A percentile compares a stretch with the other conserved stretches of the same genome.
phyloP scores from a whole-genome alignment of 2,329 filamentous ascomycete species.

The Ophiostoma ips region DNA sequence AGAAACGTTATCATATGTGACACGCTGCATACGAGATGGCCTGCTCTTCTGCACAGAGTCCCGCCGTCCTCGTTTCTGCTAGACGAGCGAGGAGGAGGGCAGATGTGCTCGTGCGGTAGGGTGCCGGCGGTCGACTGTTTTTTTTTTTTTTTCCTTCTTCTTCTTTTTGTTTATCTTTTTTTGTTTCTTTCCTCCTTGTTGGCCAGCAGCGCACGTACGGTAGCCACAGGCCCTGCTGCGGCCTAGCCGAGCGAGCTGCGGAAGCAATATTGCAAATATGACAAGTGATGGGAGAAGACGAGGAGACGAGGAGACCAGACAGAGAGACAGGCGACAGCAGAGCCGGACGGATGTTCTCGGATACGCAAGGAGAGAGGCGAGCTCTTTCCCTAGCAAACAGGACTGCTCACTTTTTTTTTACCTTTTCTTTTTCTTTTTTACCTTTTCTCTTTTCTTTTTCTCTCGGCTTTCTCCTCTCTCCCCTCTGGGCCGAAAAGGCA shows the following conservation, averaged over 20 bases:
- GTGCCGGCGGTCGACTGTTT: too few relatives aligned
- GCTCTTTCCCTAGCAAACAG: not conserved
- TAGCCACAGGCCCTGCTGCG: not conserved
- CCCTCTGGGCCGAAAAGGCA: slow-evolving; percentile 3
- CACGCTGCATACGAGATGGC: not conserved
- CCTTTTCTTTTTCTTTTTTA: not conserved
- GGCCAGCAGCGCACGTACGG: not conserved
- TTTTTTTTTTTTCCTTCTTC: too few relatives aligned
- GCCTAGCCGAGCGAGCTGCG: not conserved
- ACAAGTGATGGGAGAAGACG: not conserved
- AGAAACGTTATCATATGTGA: not conserved
- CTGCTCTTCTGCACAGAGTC: too few relatives aligned
- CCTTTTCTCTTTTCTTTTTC: not conserved
- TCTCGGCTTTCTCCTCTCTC: not conserved
- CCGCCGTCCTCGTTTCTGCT: too few relatives aligned
- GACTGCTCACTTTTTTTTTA: not conserved
- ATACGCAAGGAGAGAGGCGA: slow-evolving; percentile 14
- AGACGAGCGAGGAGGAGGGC: not conserved
- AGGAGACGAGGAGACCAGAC: not conserved
- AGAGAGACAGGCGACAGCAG: not conserved
- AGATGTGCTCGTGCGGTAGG: not conserved
- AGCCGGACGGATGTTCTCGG: not conserved
- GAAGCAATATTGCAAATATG: not conserved
- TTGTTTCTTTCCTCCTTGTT: too few relatives aligned
- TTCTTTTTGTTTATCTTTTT: too few relatives aligned